Percentiles rank a stretch among this genome's conserved stretches.
These are phyloP conservation scores for Alternaria sp. DNA, from an alignment of 2,329 filamentous ascomycete genomes.

Conservation along the genomic window DNA sequence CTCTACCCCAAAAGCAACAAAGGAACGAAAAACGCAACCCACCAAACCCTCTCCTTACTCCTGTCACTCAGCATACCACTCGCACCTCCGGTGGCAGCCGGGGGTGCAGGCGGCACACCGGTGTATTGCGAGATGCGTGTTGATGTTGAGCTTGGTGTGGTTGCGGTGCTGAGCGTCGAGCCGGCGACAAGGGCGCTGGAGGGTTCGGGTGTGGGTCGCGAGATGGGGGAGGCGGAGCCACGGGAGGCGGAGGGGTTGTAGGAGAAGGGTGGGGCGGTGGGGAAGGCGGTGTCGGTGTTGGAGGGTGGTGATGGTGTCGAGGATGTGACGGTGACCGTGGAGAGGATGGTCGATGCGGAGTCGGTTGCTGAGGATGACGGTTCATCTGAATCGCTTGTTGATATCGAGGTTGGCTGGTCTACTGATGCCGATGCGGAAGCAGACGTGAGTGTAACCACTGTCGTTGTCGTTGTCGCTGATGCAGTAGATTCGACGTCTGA, in stretches of 20 bases:
- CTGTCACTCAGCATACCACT: slow-evolving; percentile 5
- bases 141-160: slow-evolving; percentile 20
- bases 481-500: neutral
- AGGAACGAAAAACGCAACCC: slow-evolving; percentile 35
- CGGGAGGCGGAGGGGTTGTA: slow-evolving; percentile 11
- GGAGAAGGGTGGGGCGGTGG: slow-evolving; percentile 7
- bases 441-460: neutral
- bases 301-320: neutral
- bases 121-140: slow-evolving; percentile 20
- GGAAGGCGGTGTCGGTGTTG: neutral
- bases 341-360: neutral
- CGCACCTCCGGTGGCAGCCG: slow-evolving; percentile 32
- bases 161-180: slow-evolving; percentile 20
- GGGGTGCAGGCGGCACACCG: slow-evolving; percentile 38
- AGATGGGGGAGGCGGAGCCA: slow-evolving; percentile 8
- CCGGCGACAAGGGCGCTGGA: slow-evolving; percentile 10
- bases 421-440: neutral
- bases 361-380: neutral
- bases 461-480: neutral
- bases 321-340: neutral
- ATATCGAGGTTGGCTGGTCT: neutral
- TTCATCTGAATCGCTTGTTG: neutral
- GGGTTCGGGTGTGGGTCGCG: slow-evolving; percentile 1
- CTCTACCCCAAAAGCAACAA: slow-evolving; percentile 10
- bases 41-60: slow-evolving; percentile 40